Base-by-base conservation (phyloP, 2,329 filamentous ascomycete species). In the Tolypocladium ovalisporum region DNA sequence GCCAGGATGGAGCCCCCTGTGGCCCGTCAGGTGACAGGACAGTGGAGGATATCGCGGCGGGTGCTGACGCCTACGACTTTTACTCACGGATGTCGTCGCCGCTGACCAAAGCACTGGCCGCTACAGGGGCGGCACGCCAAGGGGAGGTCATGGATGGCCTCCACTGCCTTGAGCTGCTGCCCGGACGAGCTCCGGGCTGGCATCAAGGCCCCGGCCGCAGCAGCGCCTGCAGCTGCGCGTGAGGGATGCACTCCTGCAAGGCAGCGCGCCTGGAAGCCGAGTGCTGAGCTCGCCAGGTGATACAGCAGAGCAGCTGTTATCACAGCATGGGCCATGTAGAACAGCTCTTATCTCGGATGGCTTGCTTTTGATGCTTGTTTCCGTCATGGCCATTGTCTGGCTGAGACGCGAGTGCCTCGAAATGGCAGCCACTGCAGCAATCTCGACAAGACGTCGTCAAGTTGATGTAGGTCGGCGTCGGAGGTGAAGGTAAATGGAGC, bases 11-110 rank as follows among this genome's bases (percentile, higher is more conserved):
- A 36, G 37, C 15, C 54, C 53, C 54, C 40, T 54, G 49, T 47
- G 19, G 36, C 49, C n/a, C 37, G 56, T 61, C 58, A 61, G 56
- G 58, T 61, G 57, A 61, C 52, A 56, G 55, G 57, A 29, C 36
- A 44, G n/a, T n/a, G n/a, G n/a, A n/a, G 55, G 44, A 52, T 54
- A 52, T 58, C 42, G 44, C 35, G 19, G 44, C 56, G 51, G 56
- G 56, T 37, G 54, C 52, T 32, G 53, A 42, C 22, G n/a, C 9
- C 9, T 34, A 34, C 32, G 5, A 5, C 9, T 4, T 9, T 9
- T 34, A 34, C 32, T 9, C 32, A 34, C 32, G 32, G 32, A 9
- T 34, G n/a, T n/a, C n/a, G 22, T 19, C 34, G 24, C 56, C 56
- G 58, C 58, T 60, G 58, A 56, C 58, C 54, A 47, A 54, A 54